Base-by-base conservation (phyloP, 768 basidiomycete species). In the Leucocoprinus leucothites region DNA sequence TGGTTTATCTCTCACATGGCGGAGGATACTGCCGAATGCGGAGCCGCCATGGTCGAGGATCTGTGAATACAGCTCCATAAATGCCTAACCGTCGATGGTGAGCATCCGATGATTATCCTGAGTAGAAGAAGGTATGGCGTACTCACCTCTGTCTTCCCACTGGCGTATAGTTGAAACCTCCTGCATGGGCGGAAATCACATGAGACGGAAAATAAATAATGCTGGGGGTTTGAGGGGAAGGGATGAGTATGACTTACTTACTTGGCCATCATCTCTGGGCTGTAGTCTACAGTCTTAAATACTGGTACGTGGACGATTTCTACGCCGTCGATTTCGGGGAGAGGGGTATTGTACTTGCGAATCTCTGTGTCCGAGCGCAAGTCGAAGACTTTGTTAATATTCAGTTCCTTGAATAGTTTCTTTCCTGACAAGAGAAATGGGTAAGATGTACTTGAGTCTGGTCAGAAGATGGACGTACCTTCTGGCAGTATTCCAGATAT, bases 211-310 rank as follows among this genome's bases (percentile, higher is more conserved):
- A 22, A 46, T 53, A 57, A 16, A 44, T 18, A 58, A 41, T 49
- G 53, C 55, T 56, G 57, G 26, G 60, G 49, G 49, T 57, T 57
- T 58, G 22, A 56, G 48, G 54, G 55, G 45, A 53, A 50, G 41
- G 46, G 35, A 41, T 55, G 46, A 60, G 63, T 72, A 77, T 74
- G 74, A 38, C 38, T 38, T 71, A 84, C 88, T 71, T 72, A 91
- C 89, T 82, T 87, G 62, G 90, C 86, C 82, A 92, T 87, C 71
- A 78, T 82, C 69, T 91, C 86, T 19, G 89, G 89, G 65, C 88
- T 90, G 67, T 91, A 91, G 65, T 92, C 90, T 65, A 85, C 85
- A 44, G 72, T 82, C 61, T 78, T 71, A 59, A 82, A 82, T n/a
- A 91, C 86, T 0, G 90, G 89, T 13, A 74, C 71, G 52, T 79